Base-by-base conservation (phyloP, 805 yeast species). In the Lipomyces lipofer region DNA sequence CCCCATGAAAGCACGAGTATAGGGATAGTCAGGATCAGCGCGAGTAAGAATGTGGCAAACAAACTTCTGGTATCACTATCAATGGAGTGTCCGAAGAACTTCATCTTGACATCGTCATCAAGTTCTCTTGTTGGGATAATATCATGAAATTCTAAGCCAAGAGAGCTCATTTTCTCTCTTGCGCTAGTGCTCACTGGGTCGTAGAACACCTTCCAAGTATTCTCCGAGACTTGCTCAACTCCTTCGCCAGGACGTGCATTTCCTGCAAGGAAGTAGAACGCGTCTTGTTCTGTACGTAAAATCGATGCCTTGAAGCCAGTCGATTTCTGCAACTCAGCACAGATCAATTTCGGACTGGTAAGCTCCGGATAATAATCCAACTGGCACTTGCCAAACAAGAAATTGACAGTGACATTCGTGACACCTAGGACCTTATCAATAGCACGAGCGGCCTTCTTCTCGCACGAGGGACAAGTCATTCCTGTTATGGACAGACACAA, bases 381-480 rank as follows among this genome's bases (percentile, higher is more conserved):
- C 21, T 43, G 24, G 5, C 42, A 54, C 32, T 39, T 43, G 19
- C 35, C 45, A 21, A 54, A 39, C 12, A 54, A 28, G 33, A 49
- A 49, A 12, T 22, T 54, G 19, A 35, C 49, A 7, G 45, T 24
- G 5, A 45, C 36, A 17, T 43, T 46, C 25, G 51, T 8, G 38
- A 49, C 58, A 8, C 51, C 54, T 12, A 10, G 10, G 12, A 45
- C 21, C 21, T 27, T 40, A 17, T 44, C 28, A 5, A 54, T 36
- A 8, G 58, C n/a, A 3, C 30, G 21, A 17, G 25, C 6, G 15
- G 49, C 52, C 22, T 54, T 54, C 21, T n/a, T 22, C 24, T 54
- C 58, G 36, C 58, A 54, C 21, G 52, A 45, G 5, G 58, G 40
- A 29, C 58, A 54, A 21, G 55, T 54, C 58, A 54, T 54, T 4